Evolutionary conservation across 2,329 filamentous ascomycete species (phyloP).

Genomic region (Penicillium sp.): DNA sequence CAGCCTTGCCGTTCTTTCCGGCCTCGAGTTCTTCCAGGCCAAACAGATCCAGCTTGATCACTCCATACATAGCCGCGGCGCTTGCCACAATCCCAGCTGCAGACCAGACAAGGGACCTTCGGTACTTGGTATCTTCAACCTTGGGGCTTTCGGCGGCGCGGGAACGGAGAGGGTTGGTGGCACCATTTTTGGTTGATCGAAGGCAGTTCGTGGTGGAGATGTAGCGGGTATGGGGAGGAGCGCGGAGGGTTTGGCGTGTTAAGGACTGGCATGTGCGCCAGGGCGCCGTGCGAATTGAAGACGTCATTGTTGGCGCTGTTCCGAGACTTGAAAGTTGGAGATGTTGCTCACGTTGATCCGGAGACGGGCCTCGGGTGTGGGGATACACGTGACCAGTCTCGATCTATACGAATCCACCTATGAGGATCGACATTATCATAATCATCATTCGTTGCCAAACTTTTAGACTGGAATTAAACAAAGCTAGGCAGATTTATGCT

Average conservation of each 20-base stretch:
- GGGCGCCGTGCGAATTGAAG: slow-evolving; percentile 19
- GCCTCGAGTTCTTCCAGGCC: slow-evolving; percentile 27
- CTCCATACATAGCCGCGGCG: slow-evolving; percentile 43
- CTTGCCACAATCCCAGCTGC: slow-evolving; percentile 41
- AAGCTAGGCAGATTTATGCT: neutral
- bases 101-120: slow-evolving; percentile 35
- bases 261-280: slow-evolving; percentile 33
- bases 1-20: slow-evolving; percentile 9
- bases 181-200: slow-evolving; percentile 16
- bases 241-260: slow-evolving; percentile 16
- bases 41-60: slow-evolving; percentile 40
- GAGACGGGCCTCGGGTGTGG: slow-evolving; percentile 18
- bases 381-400: slow-evolving; percentile 23
- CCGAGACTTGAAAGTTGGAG: neutral
- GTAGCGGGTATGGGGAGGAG: slow-evolving; percentile 12
- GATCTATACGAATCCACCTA: slow-evolving; percentile 11
- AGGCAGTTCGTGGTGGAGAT: slow-evolving; percentile 31
- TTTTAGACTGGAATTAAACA: neutral
- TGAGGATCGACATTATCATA: neutral
- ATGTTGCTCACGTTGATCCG: neutral
- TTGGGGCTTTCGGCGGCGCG: slow-evolving; percentile 1
- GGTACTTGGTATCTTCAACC: slow-evolving; percentile 27
- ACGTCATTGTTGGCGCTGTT: slow-evolving; percentile 11
- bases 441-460: neutral
- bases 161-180: neutral